Evolutionary conservation across 2,329 filamentous ascomycete genomes (phyloP), one percentile per base, ranked within the genome.

Genomic region (Cytospora chrysosperma): DNA sequence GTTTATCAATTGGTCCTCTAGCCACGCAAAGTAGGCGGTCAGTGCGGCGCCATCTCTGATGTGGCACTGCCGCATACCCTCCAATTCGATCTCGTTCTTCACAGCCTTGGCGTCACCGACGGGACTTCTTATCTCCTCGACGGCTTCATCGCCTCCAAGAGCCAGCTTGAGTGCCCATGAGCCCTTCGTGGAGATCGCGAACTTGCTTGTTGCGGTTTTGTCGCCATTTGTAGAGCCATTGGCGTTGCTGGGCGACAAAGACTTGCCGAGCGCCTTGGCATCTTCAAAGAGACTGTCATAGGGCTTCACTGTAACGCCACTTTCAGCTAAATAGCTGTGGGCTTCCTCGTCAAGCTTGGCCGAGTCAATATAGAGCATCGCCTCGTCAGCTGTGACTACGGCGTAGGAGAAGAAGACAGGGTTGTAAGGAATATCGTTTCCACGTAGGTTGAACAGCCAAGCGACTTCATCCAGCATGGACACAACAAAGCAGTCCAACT

Each of bases 321-420:
- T 87, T 28, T 85, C 80, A 21, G 83, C 80, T 15, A 99, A 84
- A 69, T 96, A 91, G 17, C 81, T 80, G 69, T 85, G 86, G 63
- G 87, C 88, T 56, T 91, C 86, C 3, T 83, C 78, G 37, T 83
- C 87, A 30, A 98, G 77, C 75, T 97, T 97, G 17, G 85, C 83
- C 15, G 88, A 84, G 72, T 98, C 90, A 64, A 98, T 81, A 72
- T 97, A 99, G 6, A 99, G 82, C 1, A 88, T 93, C 27, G 89
- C 91, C 1, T 86, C 81, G 13, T 82, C 88, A 1, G 88, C 86
- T 2, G 95, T 98, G 67, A 99, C 81, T 50, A 95, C 85, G 52
- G 94, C 94, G 72, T 98, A 99, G 19, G 94, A 95, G 78, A 98
- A 98, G 81, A 99, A 98, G 56, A 99, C 95, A 0, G 95, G 95